Percentiles rank a stretch among this genome's conserved stretches.
phyloP scores from a whole-genome alignment of 2,329 filamentous ascomycete species.

The Colletotrichum limetticola region DNA sequence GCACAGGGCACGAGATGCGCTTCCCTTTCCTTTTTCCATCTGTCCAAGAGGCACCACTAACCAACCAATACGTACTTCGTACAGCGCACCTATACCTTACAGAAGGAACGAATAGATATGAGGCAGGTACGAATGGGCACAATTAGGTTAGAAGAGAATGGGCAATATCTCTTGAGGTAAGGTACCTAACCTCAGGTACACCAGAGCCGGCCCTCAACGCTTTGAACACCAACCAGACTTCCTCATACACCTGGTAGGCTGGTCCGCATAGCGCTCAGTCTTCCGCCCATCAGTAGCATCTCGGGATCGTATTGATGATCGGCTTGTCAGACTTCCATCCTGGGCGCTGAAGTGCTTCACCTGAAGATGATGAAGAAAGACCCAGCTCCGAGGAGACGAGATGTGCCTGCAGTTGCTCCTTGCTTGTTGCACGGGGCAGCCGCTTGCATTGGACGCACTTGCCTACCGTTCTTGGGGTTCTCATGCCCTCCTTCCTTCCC shows the following conservation, averaged over 20 bases:
- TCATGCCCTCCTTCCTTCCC: background rate
- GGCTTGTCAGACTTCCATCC: background rate
- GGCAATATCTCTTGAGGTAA: background rate
- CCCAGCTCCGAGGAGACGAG: background rate
- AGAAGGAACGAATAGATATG: too few species aligned
- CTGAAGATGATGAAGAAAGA: background rate
- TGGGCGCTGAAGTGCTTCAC: background rate
- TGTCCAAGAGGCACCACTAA: background rate
- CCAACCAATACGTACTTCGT: background rate
- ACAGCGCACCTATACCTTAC: background rate
- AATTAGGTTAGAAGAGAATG: background rate
- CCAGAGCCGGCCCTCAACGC: background rate
- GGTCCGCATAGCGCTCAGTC: background rate
- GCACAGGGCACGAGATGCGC: background rate
- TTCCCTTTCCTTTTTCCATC: background rate
- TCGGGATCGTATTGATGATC: background rate
- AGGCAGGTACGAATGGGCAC: too few species aligned
- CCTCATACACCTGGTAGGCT: background rate
- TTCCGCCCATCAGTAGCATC: background rate
- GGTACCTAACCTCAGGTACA: too few species aligned
- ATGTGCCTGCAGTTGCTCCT: background rate
- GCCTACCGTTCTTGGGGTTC: slow-evolving; percentile 16
- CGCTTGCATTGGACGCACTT: slow-evolving; percentile 25
- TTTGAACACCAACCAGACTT: background rate
- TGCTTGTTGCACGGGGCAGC: slow-evolving; percentile 22